Evolutionary conservation across 2,329 filamentous ascomycete species (phyloP).

Genomic region (Capronia epimyces): DNA sequence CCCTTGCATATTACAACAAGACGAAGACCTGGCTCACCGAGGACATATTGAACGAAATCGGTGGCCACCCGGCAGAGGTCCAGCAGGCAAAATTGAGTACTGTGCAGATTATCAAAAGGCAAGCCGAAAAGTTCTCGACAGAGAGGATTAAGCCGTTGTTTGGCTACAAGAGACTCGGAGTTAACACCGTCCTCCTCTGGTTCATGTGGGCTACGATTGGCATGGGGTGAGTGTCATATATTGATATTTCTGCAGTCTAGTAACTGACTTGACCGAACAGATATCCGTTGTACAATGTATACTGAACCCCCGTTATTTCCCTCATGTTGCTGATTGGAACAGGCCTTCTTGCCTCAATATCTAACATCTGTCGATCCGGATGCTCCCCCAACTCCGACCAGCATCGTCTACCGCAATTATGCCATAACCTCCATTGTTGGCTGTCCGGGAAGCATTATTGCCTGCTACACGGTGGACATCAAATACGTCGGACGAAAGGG

Average conservation of each 20-base stretch:
- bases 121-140: slow-evolving; percentile 3
- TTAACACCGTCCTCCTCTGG: slow-evolving; percentile 58
- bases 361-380: slow-evolving; percentile 60
- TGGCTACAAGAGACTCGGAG: not conserved
- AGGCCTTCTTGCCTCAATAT: slow-evolving; percentile 67
- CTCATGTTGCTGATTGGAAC: not conserved
- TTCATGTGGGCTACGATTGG: slow-evolving; percentile 65
- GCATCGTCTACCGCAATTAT: slow-evolving; percentile 72
- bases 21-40: slow-evolving; percentile 54
- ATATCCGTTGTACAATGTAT: slow-evolving; percentile 64
- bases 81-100: not conserved
- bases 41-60: slow-evolving; percentile 56
- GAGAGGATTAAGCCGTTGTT: not conserved
- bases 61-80: slow-evolving; percentile 41
- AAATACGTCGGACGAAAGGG: slow-evolving; percentile 66
- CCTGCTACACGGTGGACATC: slow-evolving; percentile 64
- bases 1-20: slow-evolving; percentile 65
- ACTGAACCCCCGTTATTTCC: not conserved
- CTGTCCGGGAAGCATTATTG: slow-evolving; percentile 65
- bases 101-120: slow-evolving; percentile 58
- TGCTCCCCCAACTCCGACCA: slow-evolving; percentile 67
- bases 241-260: too few species aligned
- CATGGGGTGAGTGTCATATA: too few species aligned
- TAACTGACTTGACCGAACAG: too few species aligned
- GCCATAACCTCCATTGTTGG: slow-evolving; percentile 68